A percentile compares a stretch with the other conserved stretches of the same genome.
These are phyloP conservation scores for Micromonas commoda DNA, from an alignment of 139 green algal species.

Conservation along the genomic window DNA sequence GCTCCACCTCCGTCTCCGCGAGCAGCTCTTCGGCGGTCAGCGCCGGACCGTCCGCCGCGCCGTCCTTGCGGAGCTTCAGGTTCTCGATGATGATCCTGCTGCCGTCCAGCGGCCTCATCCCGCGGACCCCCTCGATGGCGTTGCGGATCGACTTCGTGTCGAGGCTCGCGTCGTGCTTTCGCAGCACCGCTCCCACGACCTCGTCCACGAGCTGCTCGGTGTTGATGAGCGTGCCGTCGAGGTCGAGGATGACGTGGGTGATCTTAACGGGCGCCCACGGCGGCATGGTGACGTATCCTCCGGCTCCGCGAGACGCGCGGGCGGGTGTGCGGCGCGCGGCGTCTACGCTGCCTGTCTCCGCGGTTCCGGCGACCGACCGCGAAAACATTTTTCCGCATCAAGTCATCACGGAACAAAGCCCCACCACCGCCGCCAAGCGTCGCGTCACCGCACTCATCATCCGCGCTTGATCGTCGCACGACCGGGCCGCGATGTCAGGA, in stretches of 20 bases:
- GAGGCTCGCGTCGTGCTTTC: background rate
- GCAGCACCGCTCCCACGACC: background rate
- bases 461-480: background rate
- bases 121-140: constrained; percentile 34
- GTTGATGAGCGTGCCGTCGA: constrained; percentile 74
- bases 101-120: constrained; percentile 66
- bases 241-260: constrained; percentile 63
- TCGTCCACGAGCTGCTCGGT: constrained; percentile 40
- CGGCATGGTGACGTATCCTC: too few relatives aligned
- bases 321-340: too few relatives aligned
- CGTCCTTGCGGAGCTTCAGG: background rate
- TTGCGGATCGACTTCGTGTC: background rate
- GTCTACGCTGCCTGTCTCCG: too few relatives aligned
- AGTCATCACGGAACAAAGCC: too few relatives aligned
- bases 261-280: background rate
- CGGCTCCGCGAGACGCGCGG: too few relatives aligned
- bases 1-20: constrained; percentile 1
- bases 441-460: too few relatives aligned
- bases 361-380: too few relatives aligned
- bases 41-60: background rate
- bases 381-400: too few relatives aligned
- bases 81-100: constrained; percentile 50
- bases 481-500: background rate
- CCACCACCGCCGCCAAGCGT: too few relatives aligned
- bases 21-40: constrained; percentile 23